Evolutionary conservation across 2,329 filamentous ascomycete species (phyloP).

Genomic region (Pestalotiopsis sp.): DNA sequence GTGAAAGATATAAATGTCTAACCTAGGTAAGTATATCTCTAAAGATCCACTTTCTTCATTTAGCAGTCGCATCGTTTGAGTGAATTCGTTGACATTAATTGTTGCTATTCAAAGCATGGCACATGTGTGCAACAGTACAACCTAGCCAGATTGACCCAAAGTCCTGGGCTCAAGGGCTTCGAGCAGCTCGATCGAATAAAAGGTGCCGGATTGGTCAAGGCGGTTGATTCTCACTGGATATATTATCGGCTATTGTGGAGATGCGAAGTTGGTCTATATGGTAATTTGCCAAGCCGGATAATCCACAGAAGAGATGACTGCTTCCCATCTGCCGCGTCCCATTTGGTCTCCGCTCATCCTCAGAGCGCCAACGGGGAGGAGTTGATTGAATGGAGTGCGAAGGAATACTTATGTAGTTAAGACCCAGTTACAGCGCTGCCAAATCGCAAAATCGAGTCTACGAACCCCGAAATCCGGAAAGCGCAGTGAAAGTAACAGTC

Average conservation of each 20-base stretch:
- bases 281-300: constrained; percentile 13
- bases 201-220: neutral
- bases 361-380: neutral
- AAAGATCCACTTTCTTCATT: too few relatives aligned
- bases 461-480: too few relatives aligned
- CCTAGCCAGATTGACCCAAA: too few relatives aligned
- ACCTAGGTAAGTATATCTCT: too few relatives aligned
- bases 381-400: neutral
- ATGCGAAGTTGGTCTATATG: neutral
- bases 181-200: too few relatives aligned
- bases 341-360: neutral
- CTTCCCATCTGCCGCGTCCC: neutral
- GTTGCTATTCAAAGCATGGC: too few relatives aligned
- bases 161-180: too few relatives aligned
- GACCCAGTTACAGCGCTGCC: neutral
- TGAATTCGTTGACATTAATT: too few relatives aligned
- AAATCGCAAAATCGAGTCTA: neutral
- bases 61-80: too few relatives aligned
- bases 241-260: neutral
- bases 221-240: neutral
- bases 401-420: neutral
- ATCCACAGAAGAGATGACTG: neutral
- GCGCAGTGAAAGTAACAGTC: too few relatives aligned
- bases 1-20: too few relatives aligned
- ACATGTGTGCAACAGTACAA: too few relatives aligned